Evolutionary conservation across 768 basidiomycete species (phyloP).

Genomic region (Russula ochroleuca): DNA sequence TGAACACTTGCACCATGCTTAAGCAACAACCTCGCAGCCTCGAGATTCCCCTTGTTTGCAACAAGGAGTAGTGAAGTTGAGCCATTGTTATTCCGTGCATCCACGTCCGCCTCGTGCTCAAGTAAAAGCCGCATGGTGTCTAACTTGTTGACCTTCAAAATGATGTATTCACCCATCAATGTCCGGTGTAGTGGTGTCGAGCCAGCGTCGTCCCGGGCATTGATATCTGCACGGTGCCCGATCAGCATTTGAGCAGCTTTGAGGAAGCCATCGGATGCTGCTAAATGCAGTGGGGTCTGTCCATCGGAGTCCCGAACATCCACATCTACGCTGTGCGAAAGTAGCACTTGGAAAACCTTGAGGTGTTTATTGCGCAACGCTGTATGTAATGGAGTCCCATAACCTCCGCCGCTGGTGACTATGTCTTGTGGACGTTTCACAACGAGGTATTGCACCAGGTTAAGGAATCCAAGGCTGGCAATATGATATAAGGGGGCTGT

Average conservation of each 20-base stretch:
- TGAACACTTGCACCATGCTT: not conserved
- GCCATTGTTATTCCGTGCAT: not conserved
- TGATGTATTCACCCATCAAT: not conserved
- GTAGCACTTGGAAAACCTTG: not conserved
- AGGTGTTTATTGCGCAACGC: not conserved
- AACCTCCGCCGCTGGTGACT: not conserved
- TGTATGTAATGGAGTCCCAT: not conserved
- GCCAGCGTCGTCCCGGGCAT: not conserved
- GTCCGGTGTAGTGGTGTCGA: not conserved
- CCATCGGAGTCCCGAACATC: not conserved
- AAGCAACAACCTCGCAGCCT: not conserved
- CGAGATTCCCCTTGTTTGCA: not conserved
- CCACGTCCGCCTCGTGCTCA: not conserved
- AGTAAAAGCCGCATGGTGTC: not conserved
- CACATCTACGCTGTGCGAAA: not conserved
- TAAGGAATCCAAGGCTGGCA: not conserved
- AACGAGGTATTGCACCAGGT: not conserved
- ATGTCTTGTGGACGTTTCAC: not conserved
- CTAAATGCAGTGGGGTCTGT: not conserved
- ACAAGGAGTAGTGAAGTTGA: not conserved
- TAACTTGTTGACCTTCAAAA: not conserved
- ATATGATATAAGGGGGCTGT: not conserved
- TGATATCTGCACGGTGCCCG: not conserved
- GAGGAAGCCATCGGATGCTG: not conserved
- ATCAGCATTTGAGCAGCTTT: not conserved